Base-by-base conservation (phyloP, 1,139 yeast genomes). In the Williopsis jadinii region DNA sequence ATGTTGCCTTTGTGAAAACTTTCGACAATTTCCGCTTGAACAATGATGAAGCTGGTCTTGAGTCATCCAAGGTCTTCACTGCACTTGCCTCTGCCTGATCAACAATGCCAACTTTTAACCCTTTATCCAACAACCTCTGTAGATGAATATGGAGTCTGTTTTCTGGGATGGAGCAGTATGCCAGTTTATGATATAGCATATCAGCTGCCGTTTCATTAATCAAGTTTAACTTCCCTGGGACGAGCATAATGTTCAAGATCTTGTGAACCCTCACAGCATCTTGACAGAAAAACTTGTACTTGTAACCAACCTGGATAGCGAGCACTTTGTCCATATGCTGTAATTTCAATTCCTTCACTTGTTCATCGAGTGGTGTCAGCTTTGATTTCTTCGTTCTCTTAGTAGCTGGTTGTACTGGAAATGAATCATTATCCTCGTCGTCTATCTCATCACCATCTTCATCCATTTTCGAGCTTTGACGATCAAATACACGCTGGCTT, bases 231-330 rank as follows among this genome's bases (percentile, higher is more conserved):
- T 77, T 75, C 1, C 94, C 90, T 0, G 84, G 82, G 1, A 86
- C 71, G 27, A 82, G 66, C 78, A 81, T 81, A 40, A 85, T 82
- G 47, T 84, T 81, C 32, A 87, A 62, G 11, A 82, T 70, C 39
- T 68, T 63, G 9, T 95, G 72, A 0, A 82, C 95, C 3, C 66
- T 67, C 13, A 66, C 68, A 0, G 97, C 97, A 63, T 90, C 97
- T 41, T 78, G 73, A 0, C 95, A 96, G 58, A 78, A 87, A 45
- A 88, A 80, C 55, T 84, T 84, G 64, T 80, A 92, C 60, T 87
- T 87, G 63, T 92, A 92, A 0, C 98, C 98, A 9, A 85, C 94
- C 57, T 92, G 94, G 24, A 92, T 71, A 0, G 92, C 79, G 8
- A 92, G 66, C 2, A 92, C 53, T 37, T 85, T 84, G 48, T 86